Evolutionary conservation across 371 early-diverging fungal genomes (phyloP).

Genomic region (Mucor plumbeus): DNA sequence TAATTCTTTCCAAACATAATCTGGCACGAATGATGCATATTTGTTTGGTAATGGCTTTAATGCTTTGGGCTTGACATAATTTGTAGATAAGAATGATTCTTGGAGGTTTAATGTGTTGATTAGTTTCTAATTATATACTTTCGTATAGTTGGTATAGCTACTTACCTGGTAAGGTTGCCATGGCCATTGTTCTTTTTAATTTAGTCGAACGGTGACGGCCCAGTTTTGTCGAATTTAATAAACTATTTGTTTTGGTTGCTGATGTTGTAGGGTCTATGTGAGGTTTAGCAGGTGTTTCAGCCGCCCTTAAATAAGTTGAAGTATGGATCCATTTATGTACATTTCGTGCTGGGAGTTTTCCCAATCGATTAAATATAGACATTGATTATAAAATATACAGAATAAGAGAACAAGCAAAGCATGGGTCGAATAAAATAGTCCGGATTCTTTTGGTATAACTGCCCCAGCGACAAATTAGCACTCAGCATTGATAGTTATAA

Average conservation of each 20-base stretch:
- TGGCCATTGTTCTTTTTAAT: slow-evolving; percentile 11
- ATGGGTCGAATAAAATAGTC: slow-evolving; percentile 13
- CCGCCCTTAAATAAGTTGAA: neutral
- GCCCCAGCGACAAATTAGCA: neutral
- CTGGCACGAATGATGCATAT: slow-evolving; percentile 30
- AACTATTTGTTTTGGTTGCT: neutral
- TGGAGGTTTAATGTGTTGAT: neutral
- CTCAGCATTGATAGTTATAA: neutral
- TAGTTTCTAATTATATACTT: too few relatives aligned
- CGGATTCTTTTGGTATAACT: neutral
- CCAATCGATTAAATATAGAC: slow-evolving; percentile 13
- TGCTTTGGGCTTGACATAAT: slow-evolving; percentile 14
- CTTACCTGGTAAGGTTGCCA: slow-evolving; percentile 16
- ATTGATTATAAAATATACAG: neutral
- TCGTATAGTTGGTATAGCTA: too few relatives aligned
- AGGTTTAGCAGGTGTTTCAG: slow-evolving; percentile 6
- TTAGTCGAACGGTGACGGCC: slow-evolving; percentile 18
- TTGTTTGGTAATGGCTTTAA: slow-evolving; percentile 1
- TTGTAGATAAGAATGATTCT: slow-evolving; percentile 23
- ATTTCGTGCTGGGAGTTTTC: neutral
- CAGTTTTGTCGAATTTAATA: neutral
- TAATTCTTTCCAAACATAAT: slow-evolving; percentile 41
- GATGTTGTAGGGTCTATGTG: neutral
- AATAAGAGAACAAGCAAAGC: neutral
- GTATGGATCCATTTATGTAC: slow-evolving; percentile 1